Percentiles rank a stretch among this genome's conserved stretches.
phyloP scores from a whole-genome alignment of 805 yeast species.

The Metschnikowia amazonensis region DNA sequence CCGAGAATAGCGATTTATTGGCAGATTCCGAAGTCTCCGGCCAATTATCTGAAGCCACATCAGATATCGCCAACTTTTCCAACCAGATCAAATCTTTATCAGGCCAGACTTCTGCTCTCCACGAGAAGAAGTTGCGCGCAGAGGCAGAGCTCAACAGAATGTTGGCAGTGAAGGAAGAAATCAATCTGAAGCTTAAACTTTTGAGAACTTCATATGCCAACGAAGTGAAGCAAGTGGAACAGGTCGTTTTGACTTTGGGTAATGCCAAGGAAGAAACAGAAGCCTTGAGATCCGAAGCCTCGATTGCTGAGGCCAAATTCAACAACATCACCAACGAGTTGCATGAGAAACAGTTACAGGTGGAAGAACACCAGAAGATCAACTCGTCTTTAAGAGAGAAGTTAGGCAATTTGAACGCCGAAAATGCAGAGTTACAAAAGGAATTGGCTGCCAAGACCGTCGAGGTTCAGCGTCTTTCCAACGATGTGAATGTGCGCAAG shows the following conservation, averaged over 20 bases:
- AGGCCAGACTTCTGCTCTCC: constrained; percentile 65
- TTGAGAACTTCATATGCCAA: constrained; percentile 70
- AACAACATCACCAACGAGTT: constrained; percentile 66
- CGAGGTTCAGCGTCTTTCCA: constrained; percentile 59
- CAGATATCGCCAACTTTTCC: constrained; percentile 82
- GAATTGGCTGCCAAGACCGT: constrained; percentile 50
- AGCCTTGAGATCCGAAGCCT: constrained; percentile 63
- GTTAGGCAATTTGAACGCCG: constrained; percentile 63
- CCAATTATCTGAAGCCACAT: constrained; percentile 70
- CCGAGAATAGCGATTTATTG: constrained; percentile 44
- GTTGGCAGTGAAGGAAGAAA: constrained; percentile 61
- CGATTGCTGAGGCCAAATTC: constrained; percentile 73
- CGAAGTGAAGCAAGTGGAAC: constrained; percentile 72
- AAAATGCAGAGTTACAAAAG: constrained; percentile 54
- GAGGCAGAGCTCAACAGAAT: constrained; percentile 73
- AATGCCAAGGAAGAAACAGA: constrained; percentile 64
- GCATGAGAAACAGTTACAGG: constrained; percentile 53
- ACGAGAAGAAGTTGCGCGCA: constrained; percentile 68
- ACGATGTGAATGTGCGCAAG: constrained; percentile 59
- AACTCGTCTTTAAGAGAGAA: constrained; percentile 65
- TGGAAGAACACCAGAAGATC: constrained; percentile 66
- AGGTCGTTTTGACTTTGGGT: constrained; percentile 61
- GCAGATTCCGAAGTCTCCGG: constrained; percentile 61
- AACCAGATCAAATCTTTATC: constrained; percentile 80
- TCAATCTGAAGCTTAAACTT: constrained; percentile 64